Evolutionary conservation across 1,284 basidiomycete species (phyloP), one percentile per base, ranked within the genome.

Genomic region (Thecaphora thlaspeos): DNA sequence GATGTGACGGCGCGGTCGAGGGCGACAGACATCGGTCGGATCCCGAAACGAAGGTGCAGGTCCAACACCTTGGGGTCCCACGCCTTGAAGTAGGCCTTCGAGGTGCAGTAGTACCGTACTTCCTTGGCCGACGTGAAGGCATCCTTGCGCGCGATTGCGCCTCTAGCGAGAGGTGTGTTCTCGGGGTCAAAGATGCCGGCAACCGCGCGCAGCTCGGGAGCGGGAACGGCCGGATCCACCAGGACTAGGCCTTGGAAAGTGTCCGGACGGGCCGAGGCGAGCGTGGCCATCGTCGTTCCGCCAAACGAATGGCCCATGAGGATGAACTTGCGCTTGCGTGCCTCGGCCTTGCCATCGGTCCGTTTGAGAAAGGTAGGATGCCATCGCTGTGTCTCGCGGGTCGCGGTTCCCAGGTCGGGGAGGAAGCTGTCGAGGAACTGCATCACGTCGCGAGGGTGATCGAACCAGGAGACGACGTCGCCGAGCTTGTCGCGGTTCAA

Each of bases 261-360:
- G 1, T 80, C 79, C 0, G 91, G 89, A 48, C 81, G 79, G 12
- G 83, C 81, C 17, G 86, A 66, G 1, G 87, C 86, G 1, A 85
- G 86, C 22, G 87, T 82, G 5, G 81, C 73, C 4, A 65, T 40
- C 26, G 54, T 41, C n/a, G 22, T 57, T 36, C 46, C 65, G 23
- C 51, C 59, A 54, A 88, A 86, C 0, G 89, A 92, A 75, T 95
- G 90, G 0, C 90, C 91, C 2, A 91, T 78, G 1, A 82, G 84
- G 21, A 91, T 79, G 3, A 89, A 70, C 14, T 63, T 55, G 3
- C 67, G 62, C 50, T 70, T 51, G 18, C 23, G 8, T 41, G 8
- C 32, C 10, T 34, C 3, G 7, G 26, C 55, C 23, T 12, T 18
- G 14, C 28, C 45, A 17, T 24, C 14, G 11, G 28, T 37, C 12